These are phyloP conservation scores for Pseudoneurospora amorphoporcata DNA, from an alignment of 495 filamentous ascomycete species.

Conservation along the genomic window DNA sequence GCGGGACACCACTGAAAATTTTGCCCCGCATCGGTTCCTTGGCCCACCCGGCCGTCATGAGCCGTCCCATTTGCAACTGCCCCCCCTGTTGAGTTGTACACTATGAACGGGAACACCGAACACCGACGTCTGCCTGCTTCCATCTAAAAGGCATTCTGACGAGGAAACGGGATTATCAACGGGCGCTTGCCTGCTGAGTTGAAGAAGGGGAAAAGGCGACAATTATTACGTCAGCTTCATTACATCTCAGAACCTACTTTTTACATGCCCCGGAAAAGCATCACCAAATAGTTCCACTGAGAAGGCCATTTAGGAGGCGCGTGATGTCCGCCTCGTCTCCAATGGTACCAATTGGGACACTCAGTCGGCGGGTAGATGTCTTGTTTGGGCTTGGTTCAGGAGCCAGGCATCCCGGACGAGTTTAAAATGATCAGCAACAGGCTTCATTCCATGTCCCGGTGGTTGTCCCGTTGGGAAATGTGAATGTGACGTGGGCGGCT, in stretches of 20 bases:
- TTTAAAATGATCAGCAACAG: not conserved
- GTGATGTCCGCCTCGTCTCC: not conserved
- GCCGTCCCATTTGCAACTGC: not conserved
- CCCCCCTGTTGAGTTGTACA: not conserved
- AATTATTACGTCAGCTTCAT: not conserved
- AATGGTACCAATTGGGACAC: not conserved
- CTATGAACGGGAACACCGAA: not conserved
- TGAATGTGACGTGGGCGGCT: not conserved
- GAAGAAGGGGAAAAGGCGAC: not conserved
- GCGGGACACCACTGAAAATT: not conserved
- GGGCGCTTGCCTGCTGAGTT: not conserved
- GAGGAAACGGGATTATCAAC: not conserved
- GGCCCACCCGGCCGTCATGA: not conserved
- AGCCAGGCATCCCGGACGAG: not conserved
- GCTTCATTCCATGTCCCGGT: not conserved
- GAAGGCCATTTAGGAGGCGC: not conserved
- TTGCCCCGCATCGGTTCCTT: not conserved
- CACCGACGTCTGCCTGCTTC: not conserved
- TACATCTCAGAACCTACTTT: not conserved
- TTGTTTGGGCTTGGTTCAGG: not conserved
- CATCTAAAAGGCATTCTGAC: not conserved
- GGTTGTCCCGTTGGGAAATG: not conserved
- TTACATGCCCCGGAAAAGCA: not conserved
- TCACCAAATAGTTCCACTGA: not conserved
- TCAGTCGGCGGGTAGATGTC: not conserved